Percentiles rank a stretch among this genome's conserved stretches.
Evolutionary conservation across 2,329 filamentous ascomycete species (phyloP).

Genomic region (Alternaria arborescens): DNA sequence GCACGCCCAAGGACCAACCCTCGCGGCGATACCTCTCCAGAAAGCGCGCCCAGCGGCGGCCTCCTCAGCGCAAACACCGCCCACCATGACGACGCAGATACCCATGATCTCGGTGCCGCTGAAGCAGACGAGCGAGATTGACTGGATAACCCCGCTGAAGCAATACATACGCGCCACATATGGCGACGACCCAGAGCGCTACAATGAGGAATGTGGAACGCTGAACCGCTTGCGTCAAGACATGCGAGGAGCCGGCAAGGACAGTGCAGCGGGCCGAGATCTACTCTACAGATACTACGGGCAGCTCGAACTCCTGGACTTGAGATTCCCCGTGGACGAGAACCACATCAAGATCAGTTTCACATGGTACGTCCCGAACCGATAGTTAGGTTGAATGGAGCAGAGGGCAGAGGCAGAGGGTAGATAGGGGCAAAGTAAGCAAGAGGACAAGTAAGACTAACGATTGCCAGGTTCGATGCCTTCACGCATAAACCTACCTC

Average conservation of each 20-base stretch:
- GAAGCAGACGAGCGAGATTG: slow-evolving; percentile 95
- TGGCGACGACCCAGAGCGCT: slow-evolving; percentile 95
- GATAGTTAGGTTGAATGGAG: neutral
- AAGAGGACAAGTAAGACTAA: slow-evolving; percentile 28
- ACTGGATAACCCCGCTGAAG: slow-evolving; percentile 94
- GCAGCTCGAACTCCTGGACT: slow-evolving; percentile 90
- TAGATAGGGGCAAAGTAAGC: too few species aligned
- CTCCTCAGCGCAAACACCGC: slow-evolving; percentile 10
- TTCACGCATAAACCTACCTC: slow-evolving; percentile 98
- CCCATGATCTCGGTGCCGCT: slow-evolving; percentile 96
- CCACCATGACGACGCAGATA: slow-evolving; percentile 61
- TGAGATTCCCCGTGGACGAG: slow-evolving; percentile 96
- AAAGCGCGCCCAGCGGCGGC: slow-evolving; percentile 26
- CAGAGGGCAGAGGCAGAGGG: neutral
- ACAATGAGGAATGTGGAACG: slow-evolving; percentile 92
- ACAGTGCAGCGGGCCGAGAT: slow-evolving; percentile 92
- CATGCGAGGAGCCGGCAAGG: slow-evolving; percentile 96
- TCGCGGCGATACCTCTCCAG: slow-evolving; percentile 24
- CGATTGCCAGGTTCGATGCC: slow-evolving; percentile 85
- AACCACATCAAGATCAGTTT: slow-evolving; percentile 99
- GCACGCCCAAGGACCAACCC: slow-evolving; percentile 1
- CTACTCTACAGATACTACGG: slow-evolving; percentile 97
- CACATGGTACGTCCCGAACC: slow-evolving; percentile 74
- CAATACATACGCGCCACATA: slow-evolving; percentile 92
- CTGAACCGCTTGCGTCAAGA: slow-evolving; percentile 96